Conservation (phyloP, 345 rosid species). For the Citrus mangshanensis region DNA sequence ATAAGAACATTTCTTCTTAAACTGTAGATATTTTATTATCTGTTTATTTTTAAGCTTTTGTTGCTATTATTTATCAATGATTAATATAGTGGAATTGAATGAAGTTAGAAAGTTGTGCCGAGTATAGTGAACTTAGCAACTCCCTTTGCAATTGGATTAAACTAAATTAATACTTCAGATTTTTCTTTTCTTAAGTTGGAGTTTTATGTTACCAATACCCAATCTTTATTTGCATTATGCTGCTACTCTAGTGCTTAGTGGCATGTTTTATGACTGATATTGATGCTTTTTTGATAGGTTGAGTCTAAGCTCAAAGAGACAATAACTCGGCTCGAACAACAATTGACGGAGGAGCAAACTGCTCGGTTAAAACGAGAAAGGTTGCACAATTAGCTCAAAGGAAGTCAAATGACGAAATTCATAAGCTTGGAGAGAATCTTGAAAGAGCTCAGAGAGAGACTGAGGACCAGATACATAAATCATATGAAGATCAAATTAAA, state of each 20-base stretch:
- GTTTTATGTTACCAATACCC: neutral
- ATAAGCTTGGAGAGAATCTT: constrained; percentile 65
- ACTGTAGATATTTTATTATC: too few relatives aligned
- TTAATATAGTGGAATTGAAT: neutral
- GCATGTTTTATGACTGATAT: neutral
- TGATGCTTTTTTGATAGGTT: constrained; percentile 34
- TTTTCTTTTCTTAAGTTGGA: neutral
- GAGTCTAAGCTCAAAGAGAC: constrained; percentile 32
- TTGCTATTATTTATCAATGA: neutral
- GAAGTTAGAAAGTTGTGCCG: neutral
- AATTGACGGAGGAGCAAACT: constrained; percentile 74
- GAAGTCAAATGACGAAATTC: constrained; percentile 71
- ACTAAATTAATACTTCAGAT: neutral
- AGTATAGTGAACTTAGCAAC: neutral
- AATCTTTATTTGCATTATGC: neutral
- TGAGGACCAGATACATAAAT: constrained; percentile 36
- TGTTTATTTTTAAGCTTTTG: neutral
- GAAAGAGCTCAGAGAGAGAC: constrained; percentile 66
- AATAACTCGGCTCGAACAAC: constrained; percentile 47
- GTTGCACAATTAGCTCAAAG: constrained; percentile 47
- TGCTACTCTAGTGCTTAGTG: neutral
- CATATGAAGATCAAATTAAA: constrained; percentile 60
- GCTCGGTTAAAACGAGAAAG: constrained; percentile 67
- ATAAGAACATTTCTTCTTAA: too few relatives aligned
- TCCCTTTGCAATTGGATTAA: neutral